Percentiles rank a stretch among this genome's conserved stretches.
phyloP scores from a whole-genome alignment of 768 basidiomycete genomes.

The Rossbeevera mucosa region DNA sequence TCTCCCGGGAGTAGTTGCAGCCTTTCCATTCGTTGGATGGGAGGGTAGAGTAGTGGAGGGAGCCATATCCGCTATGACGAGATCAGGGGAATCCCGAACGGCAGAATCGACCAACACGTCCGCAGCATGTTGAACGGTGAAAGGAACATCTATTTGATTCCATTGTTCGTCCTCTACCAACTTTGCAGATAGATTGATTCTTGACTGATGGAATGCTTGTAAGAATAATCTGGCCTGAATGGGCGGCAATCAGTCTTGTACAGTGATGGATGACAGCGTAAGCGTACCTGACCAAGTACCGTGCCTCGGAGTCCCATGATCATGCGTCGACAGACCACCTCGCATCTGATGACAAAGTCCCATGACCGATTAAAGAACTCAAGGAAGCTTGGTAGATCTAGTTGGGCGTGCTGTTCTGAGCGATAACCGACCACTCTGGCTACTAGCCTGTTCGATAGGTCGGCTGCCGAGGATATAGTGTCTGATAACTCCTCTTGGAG shows the following conservation, averaged over 20 bases:
- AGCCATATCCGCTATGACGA: constrained; percentile 36
- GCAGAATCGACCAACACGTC: constrained; percentile 77
- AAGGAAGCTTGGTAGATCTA: constrained; percentile 72
- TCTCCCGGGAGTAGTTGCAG: constrained; percentile 16
- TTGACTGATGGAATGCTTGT: constrained; percentile 76
- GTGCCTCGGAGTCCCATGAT: constrained; percentile 88
- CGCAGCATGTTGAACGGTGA: constrained; percentile 62
- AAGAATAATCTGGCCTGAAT: constrained; percentile 81
- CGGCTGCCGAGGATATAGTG: constrained; percentile 73
- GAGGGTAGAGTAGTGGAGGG: not conserved
- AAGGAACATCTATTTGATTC: constrained; percentile 69
- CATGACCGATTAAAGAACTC: constrained; percentile 81
- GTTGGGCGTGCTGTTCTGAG: constrained; percentile 70
- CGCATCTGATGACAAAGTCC: constrained; percentile 86
- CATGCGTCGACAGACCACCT: constrained; percentile 83
- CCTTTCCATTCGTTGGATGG: constrained; percentile 8
- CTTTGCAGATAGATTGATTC: constrained; percentile 77
- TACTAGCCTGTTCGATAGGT: constrained; percentile 78
- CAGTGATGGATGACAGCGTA: not conserved
- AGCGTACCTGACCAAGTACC: constrained; percentile 70
- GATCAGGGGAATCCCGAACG: constrained; percentile 72
- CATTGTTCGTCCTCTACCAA: constrained; percentile 95
- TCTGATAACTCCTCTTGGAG: constrained; percentile 69
- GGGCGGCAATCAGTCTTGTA: constrained; percentile 1
- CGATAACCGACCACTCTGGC: constrained; percentile 76